Evolutionary conservation across 306 rosid species (phyloP), one percentile per base, ranked within the genome.

Genomic region (Trifolium dubium): DNA sequence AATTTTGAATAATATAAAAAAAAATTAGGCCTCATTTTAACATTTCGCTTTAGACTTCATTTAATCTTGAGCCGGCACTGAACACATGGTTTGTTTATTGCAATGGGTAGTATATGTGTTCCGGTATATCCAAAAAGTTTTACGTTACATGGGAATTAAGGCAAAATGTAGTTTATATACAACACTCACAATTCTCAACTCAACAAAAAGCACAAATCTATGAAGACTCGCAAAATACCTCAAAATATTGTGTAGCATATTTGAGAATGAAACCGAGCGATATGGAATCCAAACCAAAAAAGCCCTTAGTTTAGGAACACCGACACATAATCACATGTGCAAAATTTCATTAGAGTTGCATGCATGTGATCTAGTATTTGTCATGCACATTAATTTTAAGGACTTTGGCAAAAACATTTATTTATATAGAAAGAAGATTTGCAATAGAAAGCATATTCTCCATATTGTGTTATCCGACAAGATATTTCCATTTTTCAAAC

Each of bases 361-460:
- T 71, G 75, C 23, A 28, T 80, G 69, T 83, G 72, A 74, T 66
- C 64, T 28, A 41, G 10, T 59, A 71, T 60, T 80, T 23, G 67
- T 18, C 50, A 73, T 67, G 75, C 79, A 79, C 79, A 59, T 46
- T 56, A 31, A 54, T 59, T 77, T 66, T 30, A 66, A 59, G 6
- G 10, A 73, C 67, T 76, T 67, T 70, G 73, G 81, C 53, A 80
- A 83, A 78, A 61, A 68, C 55, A 74, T 83, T 75, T 74, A 67
- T 55, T 67, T 79, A 77, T 69, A 67, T 61, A 75, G 77, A 63
- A 49, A 74, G 23, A 23, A 23, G 23, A 23, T 23, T 23, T 30
- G 69, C 79, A 77, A 78, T 55, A 55, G 55, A 64, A 74, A 81
- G 82, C 81, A 79, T 58, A 81, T 80, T 79, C 79, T 79, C 82